Conservation (phyloP, 805 yeast genomes). For the Brettanomyces nanus region DNA sequence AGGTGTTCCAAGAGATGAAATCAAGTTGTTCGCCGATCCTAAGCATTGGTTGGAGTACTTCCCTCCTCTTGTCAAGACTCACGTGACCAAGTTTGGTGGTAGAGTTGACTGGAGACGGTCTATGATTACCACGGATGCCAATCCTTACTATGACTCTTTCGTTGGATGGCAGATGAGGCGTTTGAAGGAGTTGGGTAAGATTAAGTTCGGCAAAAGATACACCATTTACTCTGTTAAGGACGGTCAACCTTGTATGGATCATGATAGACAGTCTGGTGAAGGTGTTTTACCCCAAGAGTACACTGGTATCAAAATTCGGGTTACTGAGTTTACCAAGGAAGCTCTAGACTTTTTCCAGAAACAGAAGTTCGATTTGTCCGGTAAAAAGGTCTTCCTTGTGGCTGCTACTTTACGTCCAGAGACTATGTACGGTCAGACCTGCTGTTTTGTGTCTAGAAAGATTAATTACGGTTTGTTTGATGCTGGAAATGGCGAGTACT, state of each 20-base stretch:
- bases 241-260: constrained; percentile 99
- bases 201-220: constrained; percentile 96
- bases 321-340: constrained; percentile 47
- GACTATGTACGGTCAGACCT: constrained; percentile 98
- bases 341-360: constrained; percentile 49
- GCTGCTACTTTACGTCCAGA: constrained; percentile 99
- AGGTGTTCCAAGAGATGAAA: constrained; percentile 79
- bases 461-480: constrained; percentile 86
- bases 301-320: constrained; percentile 80
- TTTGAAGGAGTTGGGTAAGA: constrained; percentile 77
- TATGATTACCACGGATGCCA: constrained; percentile 88
- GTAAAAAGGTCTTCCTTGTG: constrained; percentile 69
- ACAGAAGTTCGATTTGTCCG: constrained; percentile 36
- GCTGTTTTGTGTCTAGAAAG: constrained; percentile 96
- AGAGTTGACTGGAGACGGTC: constrained; percentile 98
- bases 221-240: constrained; percentile 96
- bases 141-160: constrained; percentile 91
- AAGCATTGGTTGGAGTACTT: constrained; percentile 81
- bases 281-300: constrained; percentile 97
- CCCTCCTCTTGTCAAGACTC: constrained; percentile 81
- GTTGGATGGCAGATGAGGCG: constrained; percentile 94
- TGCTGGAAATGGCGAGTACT: constrained; percentile 68
- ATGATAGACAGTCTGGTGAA: constrained; percentile 95
- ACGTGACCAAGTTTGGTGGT: constrained; percentile 78
- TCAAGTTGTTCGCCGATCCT: constrained; percentile 86